A percentile compares a stretch with the other conserved stretches of the same genome.
Evolutionary conservation across 805 yeast genomes (phyloP).

Genomic region (Kurtzmaniella fragi): DNA sequence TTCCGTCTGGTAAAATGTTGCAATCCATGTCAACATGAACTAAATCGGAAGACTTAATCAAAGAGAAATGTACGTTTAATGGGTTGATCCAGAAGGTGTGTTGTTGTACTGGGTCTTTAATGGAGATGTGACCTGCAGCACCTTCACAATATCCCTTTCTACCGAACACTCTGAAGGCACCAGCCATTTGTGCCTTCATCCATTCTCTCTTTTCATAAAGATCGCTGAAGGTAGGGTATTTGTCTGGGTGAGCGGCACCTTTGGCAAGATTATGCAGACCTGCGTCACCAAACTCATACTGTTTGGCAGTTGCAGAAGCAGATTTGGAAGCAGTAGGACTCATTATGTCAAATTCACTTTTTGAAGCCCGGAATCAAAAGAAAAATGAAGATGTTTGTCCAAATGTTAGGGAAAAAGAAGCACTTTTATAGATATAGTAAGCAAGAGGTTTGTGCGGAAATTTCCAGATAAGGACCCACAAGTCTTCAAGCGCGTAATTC

Average conservation of each 20-base stretch:
- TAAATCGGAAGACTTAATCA: constrained; percentile 34
- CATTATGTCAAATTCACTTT: no score
- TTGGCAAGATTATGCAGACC: constrained; percentile 60
- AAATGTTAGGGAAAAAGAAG: no score
- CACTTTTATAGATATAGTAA: no score
- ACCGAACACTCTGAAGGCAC: constrained; percentile 79
- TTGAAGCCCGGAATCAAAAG: no score
- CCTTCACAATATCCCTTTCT: constrained; percentile 75
- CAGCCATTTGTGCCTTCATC: constrained; percentile 73
- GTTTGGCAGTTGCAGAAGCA: constrained; percentile 24
- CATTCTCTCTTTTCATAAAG: constrained; percentile 47
- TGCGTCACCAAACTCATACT: constrained; percentile 35
- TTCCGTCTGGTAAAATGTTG: constrained; percentile 34
- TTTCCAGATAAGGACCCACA: no score
- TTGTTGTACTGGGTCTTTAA: constrained; percentile 80
- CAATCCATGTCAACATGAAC: constrained; percentile 36
- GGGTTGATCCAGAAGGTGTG: constrained; percentile 88
- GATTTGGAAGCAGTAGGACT: neutral
- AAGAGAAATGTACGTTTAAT: constrained; percentile 65
- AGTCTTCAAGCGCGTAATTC: no score
- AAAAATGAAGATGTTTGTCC: no score
- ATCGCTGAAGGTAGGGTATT: constrained; percentile 48
- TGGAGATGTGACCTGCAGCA: constrained; percentile 79
- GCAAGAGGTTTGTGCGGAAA: no score
- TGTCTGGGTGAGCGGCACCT: constrained; percentile 49